phyloP scores from a whole-genome alignment of 164 flowering plant species.

The Houttuynia cordata region DNA sequence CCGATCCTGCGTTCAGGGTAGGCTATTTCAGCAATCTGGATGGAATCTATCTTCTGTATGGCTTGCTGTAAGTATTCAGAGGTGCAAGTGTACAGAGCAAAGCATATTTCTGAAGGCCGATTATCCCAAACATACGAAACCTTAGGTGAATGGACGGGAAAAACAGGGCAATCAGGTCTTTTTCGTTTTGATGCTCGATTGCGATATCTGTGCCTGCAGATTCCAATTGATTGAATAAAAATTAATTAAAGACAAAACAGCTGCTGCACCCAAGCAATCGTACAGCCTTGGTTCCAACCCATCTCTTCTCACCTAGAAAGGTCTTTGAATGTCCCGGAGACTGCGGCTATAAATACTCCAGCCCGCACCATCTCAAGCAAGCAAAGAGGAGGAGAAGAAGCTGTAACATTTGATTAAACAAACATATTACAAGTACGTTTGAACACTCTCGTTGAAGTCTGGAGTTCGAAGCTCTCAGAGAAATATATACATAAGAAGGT shows the following conservation, averaged over 20 bases:
- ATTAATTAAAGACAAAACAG: not conserved
- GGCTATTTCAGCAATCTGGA: not conserved
- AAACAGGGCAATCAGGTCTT: slow-evolving; percentile 2
- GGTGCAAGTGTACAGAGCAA: no score
- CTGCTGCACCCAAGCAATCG: slow-evolving; percentile 6
- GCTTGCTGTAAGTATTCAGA: not conserved
- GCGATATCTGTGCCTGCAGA: not conserved
- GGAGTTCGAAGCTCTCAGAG: slow-evolving; percentile 26
- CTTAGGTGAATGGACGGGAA: not conserved
- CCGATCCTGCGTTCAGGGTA: no score
- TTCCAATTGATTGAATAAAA: slow-evolving; percentile 2
- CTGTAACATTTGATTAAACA: not conserved
- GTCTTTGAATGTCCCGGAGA: slow-evolving; percentile 30
- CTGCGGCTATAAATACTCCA: slow-evolving; percentile 49
- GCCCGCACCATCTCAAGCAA: slow-evolving; percentile 15
- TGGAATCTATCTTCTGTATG: not conserved
- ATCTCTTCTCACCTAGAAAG: not conserved
- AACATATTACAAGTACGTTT: not conserved
- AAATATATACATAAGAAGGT: slow-evolving; percentile 39
- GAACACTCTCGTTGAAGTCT: slow-evolving; percentile 8
- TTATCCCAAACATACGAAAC: not conserved
- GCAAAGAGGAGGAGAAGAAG: slow-evolving; percentile 1
- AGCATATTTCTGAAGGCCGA: not conserved
- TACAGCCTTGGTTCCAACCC: not conserved
- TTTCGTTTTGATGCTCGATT: not conserved